Percentiles rank a stretch among this genome's conserved stretches.
Evolutionary conservation across 768 basidiomycete genomes (phyloP).

Genomic region (Lactarius pseudohatsudake): DNA sequence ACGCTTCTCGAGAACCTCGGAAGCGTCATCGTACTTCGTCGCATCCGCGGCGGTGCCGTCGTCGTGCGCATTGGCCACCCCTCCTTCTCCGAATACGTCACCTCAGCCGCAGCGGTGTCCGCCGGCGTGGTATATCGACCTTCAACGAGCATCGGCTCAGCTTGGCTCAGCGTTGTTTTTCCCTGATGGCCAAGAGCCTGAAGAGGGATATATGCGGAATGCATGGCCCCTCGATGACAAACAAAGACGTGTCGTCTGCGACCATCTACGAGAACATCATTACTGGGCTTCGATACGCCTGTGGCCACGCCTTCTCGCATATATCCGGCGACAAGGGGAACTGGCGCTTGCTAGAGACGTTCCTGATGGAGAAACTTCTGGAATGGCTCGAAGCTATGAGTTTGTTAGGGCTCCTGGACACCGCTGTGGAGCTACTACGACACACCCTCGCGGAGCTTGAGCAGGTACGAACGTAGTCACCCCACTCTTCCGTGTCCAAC

Average conservation of each 20-base stretch:
- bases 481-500: neutral
- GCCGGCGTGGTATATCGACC: conserved; percentile 14
- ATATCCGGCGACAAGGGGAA: conserved; percentile 10
- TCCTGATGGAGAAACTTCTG: conserved; percentile 19
- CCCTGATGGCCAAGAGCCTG: conserved; percentile 15
- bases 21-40: conserved; percentile 17
- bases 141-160: conserved; percentile 2
- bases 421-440: conserved; percentile 18
- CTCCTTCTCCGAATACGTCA: conserved; percentile 23
- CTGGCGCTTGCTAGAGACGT: conserved; percentile 12
- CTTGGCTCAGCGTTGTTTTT: conserved; percentile 20
- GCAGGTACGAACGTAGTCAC: conserved; percentile 2
- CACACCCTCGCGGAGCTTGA: conserved; percentile 5
- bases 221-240: conserved; percentile 4
- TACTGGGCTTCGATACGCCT: conserved; percentile 19
- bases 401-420: conserved; percentile 12
- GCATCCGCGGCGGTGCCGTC: conserved; percentile 4
- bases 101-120: conserved; percentile 18
- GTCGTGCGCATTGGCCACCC: conserved; percentile 21
- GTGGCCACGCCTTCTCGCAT: conserved; percentile 11
- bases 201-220: conserved; percentile 20
- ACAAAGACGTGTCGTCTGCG: conserved; percentile 7
- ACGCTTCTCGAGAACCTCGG: conserved; percentile 20
- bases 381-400: conserved; percentile 25
- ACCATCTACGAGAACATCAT: neutral